Percentiles rank a stretch among this genome's conserved stretches.
Conservation (phyloP, 225 moss, liverwort and hornwort genomes). For the Lunularia cruciata region DNA sequence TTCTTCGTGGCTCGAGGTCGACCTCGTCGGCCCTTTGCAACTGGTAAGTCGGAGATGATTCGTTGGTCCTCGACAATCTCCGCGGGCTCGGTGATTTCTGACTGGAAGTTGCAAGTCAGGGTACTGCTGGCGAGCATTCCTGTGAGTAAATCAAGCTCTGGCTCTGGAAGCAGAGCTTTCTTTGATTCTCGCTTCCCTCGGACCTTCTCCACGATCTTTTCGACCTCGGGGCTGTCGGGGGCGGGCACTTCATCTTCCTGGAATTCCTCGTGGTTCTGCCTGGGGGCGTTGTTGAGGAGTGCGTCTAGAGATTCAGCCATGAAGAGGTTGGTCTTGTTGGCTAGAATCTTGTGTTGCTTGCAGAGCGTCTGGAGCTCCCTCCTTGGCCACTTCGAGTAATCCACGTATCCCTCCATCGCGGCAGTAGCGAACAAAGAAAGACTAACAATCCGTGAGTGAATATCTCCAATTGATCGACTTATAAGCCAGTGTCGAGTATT, state of each 20-base stretch:
- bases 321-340: slow-evolving; percentile 47
- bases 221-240: slow-evolving; percentile 20
- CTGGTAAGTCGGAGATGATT: background rate
- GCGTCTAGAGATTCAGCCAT: slow-evolving; percentile 41
- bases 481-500: too few relatives aligned
- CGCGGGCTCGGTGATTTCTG: background rate
- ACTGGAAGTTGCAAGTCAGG: background rate
- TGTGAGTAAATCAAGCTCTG: slow-evolving; percentile 11
- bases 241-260: slow-evolving; percentile 7
- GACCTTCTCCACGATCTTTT: slow-evolving; percentile 14
- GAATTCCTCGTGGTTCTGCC: slow-evolving; percentile 25
- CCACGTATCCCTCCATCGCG: slow-evolving; percentile 20
- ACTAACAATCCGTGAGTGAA: too few relatives aligned
- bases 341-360: slow-evolving; percentile 49
- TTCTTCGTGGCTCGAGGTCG: slow-evolving; percentile 7
- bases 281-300: slow-evolving; percentile 24
- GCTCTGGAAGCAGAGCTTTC: slow-evolving; percentile 1
- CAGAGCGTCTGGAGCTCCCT: slow-evolving; percentile 42
- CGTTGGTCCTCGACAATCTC: too few relatives aligned
- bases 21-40: slow-evolving; percentile 5
- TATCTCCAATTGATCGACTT: too few relatives aligned
- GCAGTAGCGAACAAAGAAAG: too few relatives aligned
- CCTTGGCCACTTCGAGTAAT: slow-evolving; percentile 38
- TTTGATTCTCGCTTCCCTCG: background rate
- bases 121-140: slow-evolving; percentile 5